phyloP scores from a whole-genome alignment of 2,329 filamentous ascomycete genomes.

The Pleomassaria siparia region DNA sequence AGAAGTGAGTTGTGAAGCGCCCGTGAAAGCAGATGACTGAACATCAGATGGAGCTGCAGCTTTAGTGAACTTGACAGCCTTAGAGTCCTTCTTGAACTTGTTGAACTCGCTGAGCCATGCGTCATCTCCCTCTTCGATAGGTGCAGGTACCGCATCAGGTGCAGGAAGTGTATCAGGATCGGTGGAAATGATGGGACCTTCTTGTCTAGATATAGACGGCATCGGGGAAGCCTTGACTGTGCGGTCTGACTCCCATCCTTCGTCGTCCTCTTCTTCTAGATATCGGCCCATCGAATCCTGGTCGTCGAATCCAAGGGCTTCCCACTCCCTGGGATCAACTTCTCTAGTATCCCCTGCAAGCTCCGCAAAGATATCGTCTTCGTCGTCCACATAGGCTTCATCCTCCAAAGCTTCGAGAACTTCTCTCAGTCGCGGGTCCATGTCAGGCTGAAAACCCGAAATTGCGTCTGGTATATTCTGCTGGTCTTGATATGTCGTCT shows the following conservation, averaged over 20 bases:
- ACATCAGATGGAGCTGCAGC: conserved; percentile 57
- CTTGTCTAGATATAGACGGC: conserved; percentile 19
- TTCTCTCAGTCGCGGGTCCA: conserved; percentile 91
- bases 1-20: conserved; percentile 65
- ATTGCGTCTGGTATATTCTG: conserved; percentile 91
- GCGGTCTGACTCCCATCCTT: conserved; percentile 92
- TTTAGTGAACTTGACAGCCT: conserved; percentile 40
- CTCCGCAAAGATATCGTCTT: conserved; percentile 80
- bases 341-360: conserved; percentile 69
- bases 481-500: conserved; percentile 84
- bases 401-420: conserved; percentile 92
- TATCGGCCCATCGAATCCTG: conserved; percentile 46
- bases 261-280: conserved; percentile 62
- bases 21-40: conserved; percentile 70
- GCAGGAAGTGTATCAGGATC: conserved; percentile 46
- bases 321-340: conserved; percentile 78
- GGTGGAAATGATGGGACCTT: conserved; percentile 48
- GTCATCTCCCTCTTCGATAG: conserved; percentile 58
- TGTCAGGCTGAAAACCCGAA: conserved; percentile 92
- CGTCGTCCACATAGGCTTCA: conserved; percentile 85
- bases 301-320: conserved; percentile 55
- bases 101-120: conserved; percentile 92
- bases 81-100: conserved; percentile 83
- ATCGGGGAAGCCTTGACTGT: conserved; percentile 69
- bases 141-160: conserved; percentile 34